A percentile compares a stretch with the other conserved stretches of the same genome.
Conservation (phyloP, 202 grass and related monocot genomes). For the Cymbopogon flexuosus region DNA sequence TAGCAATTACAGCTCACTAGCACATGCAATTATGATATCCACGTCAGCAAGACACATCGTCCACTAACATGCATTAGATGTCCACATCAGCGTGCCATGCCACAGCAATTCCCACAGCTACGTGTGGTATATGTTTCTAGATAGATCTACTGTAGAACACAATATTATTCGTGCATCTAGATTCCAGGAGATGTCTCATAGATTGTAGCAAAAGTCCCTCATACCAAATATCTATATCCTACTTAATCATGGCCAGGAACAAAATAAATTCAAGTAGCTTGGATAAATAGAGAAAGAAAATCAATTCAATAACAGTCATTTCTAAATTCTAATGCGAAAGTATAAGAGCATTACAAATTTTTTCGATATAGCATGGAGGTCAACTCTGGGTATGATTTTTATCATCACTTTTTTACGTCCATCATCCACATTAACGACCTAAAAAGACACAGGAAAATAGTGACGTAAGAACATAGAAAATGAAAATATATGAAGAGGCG, state of each 20-base stretch:
- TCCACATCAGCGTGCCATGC: neutral
- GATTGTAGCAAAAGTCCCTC: neutral
- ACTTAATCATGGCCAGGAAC: neutral
- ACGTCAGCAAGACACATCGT: neutral
- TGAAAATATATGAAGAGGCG: slow-evolving; percentile 9
- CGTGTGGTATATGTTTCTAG: neutral
- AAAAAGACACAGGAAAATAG: slow-evolving; percentile 13
- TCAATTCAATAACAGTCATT: neutral
- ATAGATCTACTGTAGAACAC: neutral
- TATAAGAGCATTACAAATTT: slow-evolving; percentile 66
- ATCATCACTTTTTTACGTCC: slow-evolving; percentile 67
- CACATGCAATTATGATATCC: neutral
- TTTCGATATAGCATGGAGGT: slow-evolving; percentile 80
- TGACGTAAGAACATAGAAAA: slow-evolving; percentile 29
- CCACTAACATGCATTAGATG: neutral
- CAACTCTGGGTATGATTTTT: slow-evolving; percentile 90
- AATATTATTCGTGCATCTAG: neutral
- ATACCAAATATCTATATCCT: neutral
- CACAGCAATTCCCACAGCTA: neutral
- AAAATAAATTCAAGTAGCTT: neutral
- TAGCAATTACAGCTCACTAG: neutral
- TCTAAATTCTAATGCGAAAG: neutral
- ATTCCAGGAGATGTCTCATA: slow-evolving; percentile 20
- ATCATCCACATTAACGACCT: slow-evolving; percentile 70
- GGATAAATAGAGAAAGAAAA: slow-evolving; percentile 1